Percentiles rank a stretch among this genome's conserved stretches.
These are phyloP conservation scores for Phytophthora sansomeana DNA, from an alignment of 352 stramenopile genomes.

Conservation along the genomic window DNA sequence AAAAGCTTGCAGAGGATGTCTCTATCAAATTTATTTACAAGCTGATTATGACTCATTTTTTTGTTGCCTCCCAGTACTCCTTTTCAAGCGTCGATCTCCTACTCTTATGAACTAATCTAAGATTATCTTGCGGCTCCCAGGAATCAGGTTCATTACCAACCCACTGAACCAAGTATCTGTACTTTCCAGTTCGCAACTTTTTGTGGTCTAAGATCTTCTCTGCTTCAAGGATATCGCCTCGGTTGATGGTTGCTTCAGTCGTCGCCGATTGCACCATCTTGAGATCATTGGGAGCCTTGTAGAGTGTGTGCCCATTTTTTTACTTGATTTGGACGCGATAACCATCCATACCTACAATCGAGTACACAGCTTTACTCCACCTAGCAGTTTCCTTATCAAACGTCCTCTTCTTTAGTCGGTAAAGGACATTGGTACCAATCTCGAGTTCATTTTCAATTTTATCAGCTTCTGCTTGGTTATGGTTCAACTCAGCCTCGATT, in stretches of 20 bases:
- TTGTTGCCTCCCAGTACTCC: too few relatives aligned
- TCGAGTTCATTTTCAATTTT: constrained; percentile 9
- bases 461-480: constrained; percentile 33
- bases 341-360: constrained; percentile 27
- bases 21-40: neutral
- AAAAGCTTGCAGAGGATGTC: neutral
- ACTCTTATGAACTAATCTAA: too few relatives aligned
- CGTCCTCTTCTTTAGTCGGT: constrained; percentile 11
- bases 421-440: constrained; percentile 11
- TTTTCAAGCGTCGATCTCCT: too few relatives aligned
- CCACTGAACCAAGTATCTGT: constrained; percentile 15
- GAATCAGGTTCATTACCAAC: constrained; percentile 19
- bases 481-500: constrained; percentile 20
- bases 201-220: constrained; percentile 25
- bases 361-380: constrained; percentile 19
- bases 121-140: constrained; percentile 19
- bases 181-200: constrained; percentile 22
- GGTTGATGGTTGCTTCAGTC: constrained; percentile 18
- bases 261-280: constrained; percentile 21
- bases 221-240: constrained; percentile 26
- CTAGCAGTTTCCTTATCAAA: constrained; percentile 31
- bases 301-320: constrained; percentile 34
- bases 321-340: constrained; percentile 23
- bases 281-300: constrained; percentile 24
- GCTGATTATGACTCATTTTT: too few relatives aligned